These are phyloP conservation scores for Rasamsonia emersonii DNA, from an alignment of 2,329 filamentous ascomycete species.

Conservation along the genomic window DNA sequence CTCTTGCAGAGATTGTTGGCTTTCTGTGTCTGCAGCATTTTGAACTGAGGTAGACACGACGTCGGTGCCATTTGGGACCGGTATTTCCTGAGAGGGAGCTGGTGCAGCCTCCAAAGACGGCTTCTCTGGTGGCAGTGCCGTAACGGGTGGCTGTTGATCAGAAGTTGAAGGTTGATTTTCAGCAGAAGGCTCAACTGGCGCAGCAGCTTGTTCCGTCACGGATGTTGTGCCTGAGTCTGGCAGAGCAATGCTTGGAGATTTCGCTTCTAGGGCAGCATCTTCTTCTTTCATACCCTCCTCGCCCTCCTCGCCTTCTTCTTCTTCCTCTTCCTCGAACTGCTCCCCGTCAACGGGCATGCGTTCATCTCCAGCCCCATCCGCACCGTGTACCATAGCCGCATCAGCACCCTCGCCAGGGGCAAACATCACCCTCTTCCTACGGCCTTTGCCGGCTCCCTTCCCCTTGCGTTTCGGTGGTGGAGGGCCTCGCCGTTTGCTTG, in stretches of 20 bases:
- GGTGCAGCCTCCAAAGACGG: neutral
- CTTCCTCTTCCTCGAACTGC: slow-evolving; percentile 38
- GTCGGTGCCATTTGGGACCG: too few relatives aligned
- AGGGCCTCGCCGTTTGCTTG: slow-evolving; percentile 56
- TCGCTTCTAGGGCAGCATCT: slow-evolving; percentile 40
- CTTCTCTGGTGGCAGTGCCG: slow-evolving; percentile 9
- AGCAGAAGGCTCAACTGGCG: slow-evolving; percentile 6
- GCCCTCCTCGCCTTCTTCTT: slow-evolving; percentile 38
- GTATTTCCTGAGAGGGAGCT: slow-evolving; percentile 3
- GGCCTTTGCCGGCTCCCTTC: slow-evolving; percentile 69
- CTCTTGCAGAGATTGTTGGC: too few relatives aligned
- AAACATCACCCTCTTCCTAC: slow-evolving; percentile 63
- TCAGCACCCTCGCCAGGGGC: slow-evolving; percentile 35
- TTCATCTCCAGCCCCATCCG: slow-evolving; percentile 19
- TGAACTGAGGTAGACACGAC: too few relatives aligned
- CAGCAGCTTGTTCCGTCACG: slow-evolving; percentile 1
- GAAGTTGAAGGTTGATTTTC: slow-evolving; percentile 2
- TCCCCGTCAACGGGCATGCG: slow-evolving; percentile 43
- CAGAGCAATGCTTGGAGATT: slow-evolving; percentile 32
- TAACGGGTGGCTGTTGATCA: slow-evolving; percentile 2
- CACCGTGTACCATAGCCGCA: slow-evolving; percentile 24
- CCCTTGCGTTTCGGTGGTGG: slow-evolving; percentile 74
- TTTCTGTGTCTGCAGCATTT: too few relatives aligned
- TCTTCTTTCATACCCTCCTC: slow-evolving; percentile 45
- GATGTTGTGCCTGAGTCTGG: slow-evolving; percentile 18